A percentile compares a stretch with the other conserved stretches of the same genome.
These are phyloP conservation scores for Naganishia antarctica DNA, from an alignment of 768 basidiomycete genomes.

Conservation along the genomic window DNA sequence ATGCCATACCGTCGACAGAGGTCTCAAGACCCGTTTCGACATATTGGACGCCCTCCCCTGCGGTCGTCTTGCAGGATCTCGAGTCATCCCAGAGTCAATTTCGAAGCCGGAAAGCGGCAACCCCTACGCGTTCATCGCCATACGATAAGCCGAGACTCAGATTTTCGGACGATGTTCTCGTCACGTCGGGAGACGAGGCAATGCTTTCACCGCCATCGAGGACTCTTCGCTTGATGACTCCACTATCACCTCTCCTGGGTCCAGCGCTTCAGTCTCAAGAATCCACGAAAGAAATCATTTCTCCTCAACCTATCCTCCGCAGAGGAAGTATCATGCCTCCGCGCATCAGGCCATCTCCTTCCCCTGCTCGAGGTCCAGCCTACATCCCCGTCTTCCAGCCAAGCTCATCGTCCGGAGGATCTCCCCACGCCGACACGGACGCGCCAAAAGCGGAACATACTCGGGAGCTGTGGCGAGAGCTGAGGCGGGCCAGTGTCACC, in stretches of 20 bases:
- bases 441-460: conserved; percentile 13
- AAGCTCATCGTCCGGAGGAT: neutral
- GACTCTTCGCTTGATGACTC: conserved; percentile 5
- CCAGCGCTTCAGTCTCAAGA: neutral
- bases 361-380: neutral
- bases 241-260: neutral
- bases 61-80: neutral
- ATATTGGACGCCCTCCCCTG: too few species aligned
- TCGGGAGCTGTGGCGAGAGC: neutral
- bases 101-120: neutral
- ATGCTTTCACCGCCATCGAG: neutral
- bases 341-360: neutral
- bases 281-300: neutral
- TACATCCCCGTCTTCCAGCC: neutral
- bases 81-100: neutral
- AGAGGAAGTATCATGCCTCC: conserved; percentile 7
- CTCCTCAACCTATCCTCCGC: neutral
- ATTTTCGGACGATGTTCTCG: conserved; percentile 8
- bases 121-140: neutral
- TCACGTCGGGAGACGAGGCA: neutral
- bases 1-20: too few species aligned
- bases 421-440: neutral
- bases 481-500: conserved; percentile 4
- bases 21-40: too few species aligned
- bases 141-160: neutral